These are phyloP conservation scores for Cyathus striatus DNA, from an alignment of 768 basidiomycete genomes.

Conservation along the genomic window DNA sequence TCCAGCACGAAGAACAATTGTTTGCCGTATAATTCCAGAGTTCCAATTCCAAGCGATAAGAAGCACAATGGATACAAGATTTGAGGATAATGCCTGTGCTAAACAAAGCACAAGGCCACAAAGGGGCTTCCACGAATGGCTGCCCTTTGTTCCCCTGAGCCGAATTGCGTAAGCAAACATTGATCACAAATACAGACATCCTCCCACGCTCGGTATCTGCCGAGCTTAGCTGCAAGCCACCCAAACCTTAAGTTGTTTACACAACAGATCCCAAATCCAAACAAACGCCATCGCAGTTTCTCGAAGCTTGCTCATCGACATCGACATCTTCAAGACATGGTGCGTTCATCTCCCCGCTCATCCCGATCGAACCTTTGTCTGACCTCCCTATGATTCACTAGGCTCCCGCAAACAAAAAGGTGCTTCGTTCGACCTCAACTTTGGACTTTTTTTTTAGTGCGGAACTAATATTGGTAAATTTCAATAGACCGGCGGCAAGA, in stretches of 20 bases:
- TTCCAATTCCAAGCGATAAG: no score
- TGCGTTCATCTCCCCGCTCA: slow-evolving; percentile 24
- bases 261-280: slow-evolving; percentile 37
- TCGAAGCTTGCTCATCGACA: slow-evolving; percentile 44
- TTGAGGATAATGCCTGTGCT: no score
- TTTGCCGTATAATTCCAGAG: background rate
- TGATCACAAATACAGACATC: no score
- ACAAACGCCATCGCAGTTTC: slow-evolving; percentile 13
- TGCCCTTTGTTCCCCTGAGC: background rate
- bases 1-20: background rate
- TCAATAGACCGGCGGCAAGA: slow-evolving; percentile 68
- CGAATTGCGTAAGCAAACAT: no score
- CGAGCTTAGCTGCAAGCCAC: slow-evolving; percentile 51
- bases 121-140: slow-evolving; percentile 7
- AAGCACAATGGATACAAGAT: slow-evolving; percentile 23
- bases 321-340: slow-evolving; percentile 69
- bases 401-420: slow-evolving; percentile 57
- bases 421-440: slow-evolving; percentile 18
- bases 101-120: slow-evolving; percentile 24
- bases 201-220: background rate
- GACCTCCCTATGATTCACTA: slow-evolving; percentile 14
- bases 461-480: no score
- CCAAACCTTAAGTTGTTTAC: slow-evolving; percentile 48
- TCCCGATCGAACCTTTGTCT: background rate
- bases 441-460: slow-evolving; percentile 1